A percentile compares a stretch with the other conserved stretches of the same genome.
Conservation (phyloP, 2,329 filamentous ascomycete genomes). For the Bipolaris victoriae region DNA sequence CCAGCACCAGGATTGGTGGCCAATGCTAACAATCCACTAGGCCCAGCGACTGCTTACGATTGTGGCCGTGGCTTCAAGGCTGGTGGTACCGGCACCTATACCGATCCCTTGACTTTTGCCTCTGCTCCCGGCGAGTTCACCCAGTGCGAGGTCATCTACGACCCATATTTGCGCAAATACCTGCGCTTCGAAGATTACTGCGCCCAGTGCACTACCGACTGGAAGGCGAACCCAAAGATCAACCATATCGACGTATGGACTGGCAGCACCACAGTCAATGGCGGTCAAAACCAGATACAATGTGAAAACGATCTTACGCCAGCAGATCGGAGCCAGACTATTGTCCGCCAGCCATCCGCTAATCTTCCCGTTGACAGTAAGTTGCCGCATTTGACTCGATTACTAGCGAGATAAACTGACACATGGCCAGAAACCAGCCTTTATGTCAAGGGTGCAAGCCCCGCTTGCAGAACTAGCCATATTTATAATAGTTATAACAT, state of each 20-base stretch:
- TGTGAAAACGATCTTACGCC: conserved; percentile 35
- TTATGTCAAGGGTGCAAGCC: no score
- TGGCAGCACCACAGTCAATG: conserved; percentile 21
- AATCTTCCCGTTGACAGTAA: no score
- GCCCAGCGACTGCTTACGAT: conserved; percentile 31
- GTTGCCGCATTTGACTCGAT: no score
- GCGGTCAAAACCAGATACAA: conserved; percentile 28
- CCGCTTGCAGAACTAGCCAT: no score
- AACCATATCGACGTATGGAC: conserved; percentile 32
- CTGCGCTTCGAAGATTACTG: no score
- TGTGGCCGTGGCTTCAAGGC: conserved; percentile 42
- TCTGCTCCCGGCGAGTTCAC: conserved; percentile 19
- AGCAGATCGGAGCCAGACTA: conserved; percentile 15
- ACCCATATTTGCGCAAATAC: no score
- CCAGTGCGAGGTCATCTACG: no score
- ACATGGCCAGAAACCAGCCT: no score
- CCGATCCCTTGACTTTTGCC: conserved; percentile 54
- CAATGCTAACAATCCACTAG: conserved; percentile 5
- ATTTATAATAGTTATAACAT: no score
- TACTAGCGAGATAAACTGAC: no score
- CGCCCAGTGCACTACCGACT: conserved; percentile 10
- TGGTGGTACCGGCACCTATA: conserved; percentile 53
- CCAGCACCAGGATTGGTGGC: no score
- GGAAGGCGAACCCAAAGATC: conserved; percentile 19
- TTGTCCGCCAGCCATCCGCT: conserved; percentile 3